These are phyloP conservation scores for Saccharomycopsis crataegensis DNA, from an alignment of 1,139 yeast species.

Conservation along the genomic window DNA sequence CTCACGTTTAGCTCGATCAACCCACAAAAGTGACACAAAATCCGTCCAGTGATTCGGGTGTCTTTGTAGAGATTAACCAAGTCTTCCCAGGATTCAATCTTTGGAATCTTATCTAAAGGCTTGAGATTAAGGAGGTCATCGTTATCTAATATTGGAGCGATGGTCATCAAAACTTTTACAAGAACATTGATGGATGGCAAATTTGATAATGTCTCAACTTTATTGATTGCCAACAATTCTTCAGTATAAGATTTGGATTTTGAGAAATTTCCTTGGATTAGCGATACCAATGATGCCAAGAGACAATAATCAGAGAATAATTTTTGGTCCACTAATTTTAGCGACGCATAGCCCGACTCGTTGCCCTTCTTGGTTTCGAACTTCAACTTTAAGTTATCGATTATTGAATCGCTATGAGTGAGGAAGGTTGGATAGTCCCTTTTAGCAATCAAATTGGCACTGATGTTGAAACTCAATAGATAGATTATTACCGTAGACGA, in stretches of 20 bases:
- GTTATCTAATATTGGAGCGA: slow-evolving; percentile 23
- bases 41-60: slow-evolving; percentile 28
- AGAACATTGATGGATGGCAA: slow-evolving; percentile 1
- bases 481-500: slow-evolving; percentile 4
- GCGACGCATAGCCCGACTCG: neutral
- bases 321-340: slow-evolving; percentile 7
- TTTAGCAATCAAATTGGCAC: slow-evolving; percentile 29
- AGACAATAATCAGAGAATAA: slow-evolving; percentile 17
- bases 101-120: slow-evolving; percentile 12
- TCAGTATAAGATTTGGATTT: slow-evolving; percentile 18
- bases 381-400: neutral
- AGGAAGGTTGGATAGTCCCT: slow-evolving; percentile 29
- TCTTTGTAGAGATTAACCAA: slow-evolving; percentile 23
- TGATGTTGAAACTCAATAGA: slow-evolving; percentile 24
- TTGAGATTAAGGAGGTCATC: slow-evolving; percentile 9
- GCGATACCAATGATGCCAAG: slow-evolving; percentile 21
- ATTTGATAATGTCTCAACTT: neutral
- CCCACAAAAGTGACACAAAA: slow-evolving; percentile 28
- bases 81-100: slow-evolving; percentile 20
- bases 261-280: slow-evolving; percentile 24
- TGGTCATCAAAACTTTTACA: slow-evolving; percentile 9
- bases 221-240: neutral
- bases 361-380: neutral
- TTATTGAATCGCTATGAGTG: slow-evolving; percentile 22
- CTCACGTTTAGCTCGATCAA: slow-evolving; percentile 26